Evolutionary conservation across 176 grass and related monocot species (phyloP).

Genomic region (Cymbopogon citratus): DNA sequence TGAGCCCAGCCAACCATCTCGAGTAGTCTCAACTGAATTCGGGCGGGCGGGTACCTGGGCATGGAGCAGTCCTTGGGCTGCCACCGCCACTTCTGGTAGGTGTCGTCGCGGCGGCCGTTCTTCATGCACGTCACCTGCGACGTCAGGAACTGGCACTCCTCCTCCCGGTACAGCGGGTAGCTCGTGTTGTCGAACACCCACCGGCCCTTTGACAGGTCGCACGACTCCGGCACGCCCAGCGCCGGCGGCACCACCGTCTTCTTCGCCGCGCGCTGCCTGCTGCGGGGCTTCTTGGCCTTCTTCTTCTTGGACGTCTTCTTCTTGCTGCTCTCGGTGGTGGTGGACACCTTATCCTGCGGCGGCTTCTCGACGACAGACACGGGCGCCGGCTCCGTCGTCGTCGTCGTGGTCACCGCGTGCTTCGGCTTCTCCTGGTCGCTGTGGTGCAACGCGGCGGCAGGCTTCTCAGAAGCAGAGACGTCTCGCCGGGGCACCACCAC

Average conservation of each 20-base stretch:
- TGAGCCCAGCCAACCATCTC: neutral
- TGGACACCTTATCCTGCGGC: neutral
- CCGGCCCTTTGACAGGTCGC: conserved; percentile 61
- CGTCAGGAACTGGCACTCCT: conserved; percentile 76
- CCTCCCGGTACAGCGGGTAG: conserved; percentile 71
- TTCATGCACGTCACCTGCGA: conserved; percentile 82
- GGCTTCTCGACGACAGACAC: neutral
- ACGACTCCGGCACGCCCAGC: conserved; percentile 47
- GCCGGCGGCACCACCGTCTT: conserved; percentile 41
- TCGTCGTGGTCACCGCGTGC: neutral
- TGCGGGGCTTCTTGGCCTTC: neutral
- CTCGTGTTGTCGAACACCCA: conserved; percentile 77
- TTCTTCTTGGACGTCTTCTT: neutral
- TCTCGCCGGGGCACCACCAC: conserved; percentile 19
- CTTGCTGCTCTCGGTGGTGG: neutral
- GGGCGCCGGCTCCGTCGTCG: neutral
- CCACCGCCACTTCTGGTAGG: conserved; percentile 89
- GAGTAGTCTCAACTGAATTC: neutral
- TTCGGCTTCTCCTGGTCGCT: neutral
- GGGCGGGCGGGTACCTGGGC: conserved; percentile 41
- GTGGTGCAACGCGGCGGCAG: neutral
- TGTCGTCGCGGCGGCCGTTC: conserved; percentile 84
- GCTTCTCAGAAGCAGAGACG: neutral
- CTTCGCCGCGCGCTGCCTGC: conserved; percentile 21
- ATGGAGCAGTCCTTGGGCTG: conserved; percentile 70